A percentile compares a stretch with the other conserved stretches of the same genome.
phyloP scores from a whole-genome alignment of 495 filamentous ascomycete species.

The Bacidia rubella region DNA sequence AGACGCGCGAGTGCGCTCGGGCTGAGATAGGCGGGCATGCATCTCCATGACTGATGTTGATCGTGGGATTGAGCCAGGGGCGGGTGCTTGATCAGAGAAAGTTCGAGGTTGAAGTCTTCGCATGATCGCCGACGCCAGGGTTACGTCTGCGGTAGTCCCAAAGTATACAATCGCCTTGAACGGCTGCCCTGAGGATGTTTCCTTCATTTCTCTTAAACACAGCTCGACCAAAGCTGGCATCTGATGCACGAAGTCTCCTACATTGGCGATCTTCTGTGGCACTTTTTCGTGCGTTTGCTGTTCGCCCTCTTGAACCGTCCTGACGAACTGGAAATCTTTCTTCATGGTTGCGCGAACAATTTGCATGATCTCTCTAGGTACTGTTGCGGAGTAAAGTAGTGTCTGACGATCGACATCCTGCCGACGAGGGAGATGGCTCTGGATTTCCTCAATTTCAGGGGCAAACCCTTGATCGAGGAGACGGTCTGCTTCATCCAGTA shows the following conservation, averaged over 20 bases:
- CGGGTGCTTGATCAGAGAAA: background rate
- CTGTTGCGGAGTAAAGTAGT: conserved; percentile 85
- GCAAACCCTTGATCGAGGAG: conserved; percentile 83
- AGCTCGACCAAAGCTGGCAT: conserved; percentile 69
- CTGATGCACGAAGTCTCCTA: conserved; percentile 59
- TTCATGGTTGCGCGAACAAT: conserved; percentile 61
- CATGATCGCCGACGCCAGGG: conserved; percentile 49
- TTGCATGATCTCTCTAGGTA: conserved; percentile 66
- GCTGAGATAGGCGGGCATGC: conserved; percentile 66
- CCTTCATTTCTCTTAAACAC: conserved; percentile 38
- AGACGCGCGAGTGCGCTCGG: conserved; percentile 48
- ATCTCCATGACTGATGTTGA: conserved; percentile 48
- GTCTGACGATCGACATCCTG: conserved; percentile 61
- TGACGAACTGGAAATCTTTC: conserved; percentile 65
- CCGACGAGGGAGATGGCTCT: conserved; percentile 48
- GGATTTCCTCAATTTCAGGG: conserved; percentile 60
- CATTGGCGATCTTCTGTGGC: conserved; percentile 56
- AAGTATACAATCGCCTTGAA: conserved; percentile 95
- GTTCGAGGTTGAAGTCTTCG: conserved; percentile 30
- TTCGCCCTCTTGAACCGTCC: conserved; percentile 70
- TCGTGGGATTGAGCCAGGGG: background rate
- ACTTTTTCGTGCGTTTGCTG: conserved; percentile 70
- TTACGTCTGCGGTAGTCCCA: conserved; percentile 59
- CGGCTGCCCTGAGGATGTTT: conserved; percentile 33
- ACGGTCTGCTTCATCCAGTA: conserved; percentile 89